Evolutionary conservation across 768 basidiomycete species (phyloP), one percentile per base, ranked within the genome.

Genomic region (Collybia mongolica): DNA sequence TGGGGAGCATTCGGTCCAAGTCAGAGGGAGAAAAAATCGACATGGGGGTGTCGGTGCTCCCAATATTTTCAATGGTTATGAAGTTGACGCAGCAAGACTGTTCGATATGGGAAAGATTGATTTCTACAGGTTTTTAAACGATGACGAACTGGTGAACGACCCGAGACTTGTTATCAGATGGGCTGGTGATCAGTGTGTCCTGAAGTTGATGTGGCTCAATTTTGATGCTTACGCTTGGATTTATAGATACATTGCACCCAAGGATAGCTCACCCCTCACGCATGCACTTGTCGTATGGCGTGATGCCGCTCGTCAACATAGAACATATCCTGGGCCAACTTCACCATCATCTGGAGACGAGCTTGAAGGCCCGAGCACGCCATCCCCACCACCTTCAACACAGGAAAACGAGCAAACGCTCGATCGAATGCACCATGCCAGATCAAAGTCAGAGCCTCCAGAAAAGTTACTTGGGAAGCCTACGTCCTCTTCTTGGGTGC

Each of bases 201-300:
- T 42, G 12, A n/a, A 26, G 15, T 28, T 20, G 26, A 20, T 26
- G 24, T 3, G 7, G 17, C 19, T 38, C 35, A 19, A 17, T 53
- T 9, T 56, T 6, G 22, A 23, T 50, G 6, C 20, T 28, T 20
- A 35, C 15, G 2, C 29, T 43, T 15, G 26, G n/a, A 35, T 32
- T 23, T 46, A 39, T 41, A 90, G 88, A 55, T 94, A 88, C 64
- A 83, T 93, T 47, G 87, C 85, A n/a, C 84, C 84, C 54, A 70
- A 73, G 36, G 89, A 90, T 58, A 81, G 77, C 2, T 88, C 88
- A 0, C 84, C 86, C 0, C 74, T 95, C 22, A 82, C 94, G 72
- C 78, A 81, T 29, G 84, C 89, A 0, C 77, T 98, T 3, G 73
- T 74, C 6, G 60, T 80, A 17, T 96, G 92, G 80, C 84, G 94